Evolutionary conservation across 495 filamentous ascomycete species (phyloP), one percentile per base, ranked within the genome.

Genomic region (Tuber aestivum): DNA sequence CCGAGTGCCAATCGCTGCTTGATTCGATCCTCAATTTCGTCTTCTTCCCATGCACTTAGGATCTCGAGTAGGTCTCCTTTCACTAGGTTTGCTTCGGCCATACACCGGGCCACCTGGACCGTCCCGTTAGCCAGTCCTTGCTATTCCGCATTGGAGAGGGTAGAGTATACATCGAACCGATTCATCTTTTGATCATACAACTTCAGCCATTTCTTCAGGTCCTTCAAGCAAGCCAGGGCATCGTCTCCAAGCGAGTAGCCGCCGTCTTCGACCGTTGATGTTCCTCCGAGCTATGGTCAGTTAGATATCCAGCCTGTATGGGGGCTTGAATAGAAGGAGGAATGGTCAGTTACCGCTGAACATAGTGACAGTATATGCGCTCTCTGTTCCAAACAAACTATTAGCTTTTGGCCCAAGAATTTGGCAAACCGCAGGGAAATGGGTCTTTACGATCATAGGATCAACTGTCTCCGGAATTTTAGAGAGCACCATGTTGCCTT

Each of bases 111-210:
- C 72, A 79, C 76, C 78, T 79, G n/a, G 37, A 32, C 32, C 38
- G 37, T 4, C 20, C 40, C 21, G 41, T 80, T n/a, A 80, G 68
- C 14, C 35, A 16, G 16, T 65, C 56, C n/a, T 4, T 35, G 56
- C 18, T 35, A 45, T 41, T 32, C 38, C 21, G 41, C 6, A 48
- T 65, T 35, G 27, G n/a, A 27, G 10, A 7, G n/a, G 42, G 27
- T 42, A 40, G 50, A 8, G 50, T 16, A 41, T 50, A 98, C 96
- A 84, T 99, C 96, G 88, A 96, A 91, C 74, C 95, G 91, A 81
- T 97, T 96, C 73, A 91, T 89, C 83, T 95, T 96, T 82, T 97
- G 92, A 83, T 99, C 96, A 87, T 96, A 96, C 75, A 97, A 87
- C 82, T 92, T 94, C 80, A 99, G 85, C 96, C 96, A 98, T 88